phyloP scores from a whole-genome alignment of 1,284 basidiomycete species.

The Austroboletus novae-zelandiae region DNA sequence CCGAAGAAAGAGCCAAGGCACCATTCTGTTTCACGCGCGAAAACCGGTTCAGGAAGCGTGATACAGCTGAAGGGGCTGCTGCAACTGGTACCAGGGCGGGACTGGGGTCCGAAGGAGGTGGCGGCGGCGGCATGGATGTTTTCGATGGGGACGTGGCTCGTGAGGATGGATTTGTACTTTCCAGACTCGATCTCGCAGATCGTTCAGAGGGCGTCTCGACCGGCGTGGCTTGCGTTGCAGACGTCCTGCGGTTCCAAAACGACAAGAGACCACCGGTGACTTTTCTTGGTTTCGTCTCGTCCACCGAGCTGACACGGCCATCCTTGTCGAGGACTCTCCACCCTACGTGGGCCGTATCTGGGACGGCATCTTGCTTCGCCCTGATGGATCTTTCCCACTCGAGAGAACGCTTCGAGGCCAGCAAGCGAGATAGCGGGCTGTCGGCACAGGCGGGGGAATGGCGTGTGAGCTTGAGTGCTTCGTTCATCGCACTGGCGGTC shows the following conservation, averaged over 20 bases:
- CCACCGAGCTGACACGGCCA: conserved; percentile 21
- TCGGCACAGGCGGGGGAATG: conserved; percentile 48
- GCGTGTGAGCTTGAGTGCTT: conserved; percentile 60
- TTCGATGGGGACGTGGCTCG: conserved; percentile 26
- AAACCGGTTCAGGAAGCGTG: conserved; percentile 69
- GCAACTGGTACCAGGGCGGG: conserved; percentile 19
- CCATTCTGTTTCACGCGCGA: conserved; percentile 49
- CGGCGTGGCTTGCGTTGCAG: conserved; percentile 14
- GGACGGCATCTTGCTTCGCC: conserved; percentile 44
- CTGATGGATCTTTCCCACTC: conserved; percentile 72
- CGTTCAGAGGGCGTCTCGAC: conserved; percentile 17
- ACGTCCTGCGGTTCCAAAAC: conserved; percentile 57
- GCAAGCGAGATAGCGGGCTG: conserved; percentile 64
- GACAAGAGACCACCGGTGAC: conserved; percentile 58
- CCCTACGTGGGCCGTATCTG: conserved; percentile 56
- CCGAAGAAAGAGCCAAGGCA: conserved; percentile 61
- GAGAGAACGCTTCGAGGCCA: conserved; percentile 64
- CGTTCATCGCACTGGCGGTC: conserved; percentile 53
- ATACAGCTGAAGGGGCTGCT: conserved; percentile 56
- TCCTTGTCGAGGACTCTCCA: conserved; percentile 61
- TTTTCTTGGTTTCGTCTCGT: conserved; percentile 47
- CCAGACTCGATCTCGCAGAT: conserved; percentile 36
- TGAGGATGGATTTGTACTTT: conserved; percentile 24
- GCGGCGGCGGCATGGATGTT: conserved; percentile 10
- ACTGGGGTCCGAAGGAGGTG: conserved; percentile 10